Conservation (phyloP, 2,329 filamentous ascomycete species). For the Diaporthe ampelina region DNA sequence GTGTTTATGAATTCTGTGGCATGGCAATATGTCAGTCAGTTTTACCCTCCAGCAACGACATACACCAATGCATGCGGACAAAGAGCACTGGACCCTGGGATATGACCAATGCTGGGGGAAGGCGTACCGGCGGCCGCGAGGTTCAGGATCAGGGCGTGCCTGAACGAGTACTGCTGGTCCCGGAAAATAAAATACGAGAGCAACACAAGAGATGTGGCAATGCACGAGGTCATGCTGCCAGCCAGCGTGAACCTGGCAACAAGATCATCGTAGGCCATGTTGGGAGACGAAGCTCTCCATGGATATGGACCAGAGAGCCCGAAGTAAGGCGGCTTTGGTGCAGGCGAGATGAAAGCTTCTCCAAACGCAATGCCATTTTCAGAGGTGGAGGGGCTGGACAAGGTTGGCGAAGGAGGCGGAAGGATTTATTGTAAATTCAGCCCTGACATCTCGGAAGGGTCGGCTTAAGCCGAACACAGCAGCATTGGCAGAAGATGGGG, state of each 20-base stretch:
- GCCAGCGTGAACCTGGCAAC: constrained; percentile 39
- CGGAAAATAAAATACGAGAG: constrained; percentile 38
- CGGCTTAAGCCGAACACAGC: constrained; percentile 3
- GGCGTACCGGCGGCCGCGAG: constrained; percentile 44
- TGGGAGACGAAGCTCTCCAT: constrained; percentile 21
- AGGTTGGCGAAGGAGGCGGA: not conserved
- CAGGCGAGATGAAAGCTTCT: not conserved
- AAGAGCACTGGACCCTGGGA: not conserved
- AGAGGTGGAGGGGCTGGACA: not conserved
- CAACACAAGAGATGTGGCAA: constrained; percentile 40
- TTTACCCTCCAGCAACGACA: not conserved
- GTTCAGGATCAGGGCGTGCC: constrained; percentile 46
- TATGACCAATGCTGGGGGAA: not conserved
- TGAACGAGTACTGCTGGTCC: constrained; percentile 43
- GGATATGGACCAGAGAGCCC: not conserved
- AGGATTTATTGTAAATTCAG: constrained; percentile 7
- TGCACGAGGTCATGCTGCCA: constrained; percentile 41
- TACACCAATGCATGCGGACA: not conserved
- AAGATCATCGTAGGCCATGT: constrained; percentile 29
- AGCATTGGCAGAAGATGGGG: not conserved
- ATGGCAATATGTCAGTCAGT: not conserved
- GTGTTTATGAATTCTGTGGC: constrained; percentile 56
- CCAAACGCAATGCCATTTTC: constrained; percentile 13
- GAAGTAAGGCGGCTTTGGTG: not conserved
- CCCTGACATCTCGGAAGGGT: not conserved